phyloP scores from a whole-genome alignment of 176 grass and related monocot genomes.

The Carex kokanica region DNA sequence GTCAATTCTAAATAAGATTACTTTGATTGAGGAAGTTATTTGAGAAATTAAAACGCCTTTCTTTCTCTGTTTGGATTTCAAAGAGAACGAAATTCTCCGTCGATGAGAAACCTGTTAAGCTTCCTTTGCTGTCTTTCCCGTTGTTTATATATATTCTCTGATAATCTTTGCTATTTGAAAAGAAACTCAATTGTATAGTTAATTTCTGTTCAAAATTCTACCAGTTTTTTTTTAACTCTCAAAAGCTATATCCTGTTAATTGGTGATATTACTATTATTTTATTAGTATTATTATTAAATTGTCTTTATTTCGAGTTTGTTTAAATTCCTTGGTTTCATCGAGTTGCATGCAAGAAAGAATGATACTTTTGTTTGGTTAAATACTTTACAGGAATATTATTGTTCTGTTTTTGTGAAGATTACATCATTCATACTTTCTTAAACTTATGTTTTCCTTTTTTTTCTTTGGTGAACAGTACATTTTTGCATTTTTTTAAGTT shows the following conservation, averaged over 20 bases:
- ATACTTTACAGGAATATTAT: background rate
- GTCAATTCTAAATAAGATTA: background rate
- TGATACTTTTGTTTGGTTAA: background rate
- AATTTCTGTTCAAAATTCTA: background rate
- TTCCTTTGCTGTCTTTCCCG: background rate
- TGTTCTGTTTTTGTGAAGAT: background rate
- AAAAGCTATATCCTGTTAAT: background rate
- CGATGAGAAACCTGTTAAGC: no score
- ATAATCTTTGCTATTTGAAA: background rate
- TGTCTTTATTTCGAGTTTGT: background rate
- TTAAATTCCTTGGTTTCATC: background rate
- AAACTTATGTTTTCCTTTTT: background rate
- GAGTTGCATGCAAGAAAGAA: conserved; percentile 1
- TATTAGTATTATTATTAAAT: background rate
- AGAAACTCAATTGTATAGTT: background rate
- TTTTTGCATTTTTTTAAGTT: background rate
- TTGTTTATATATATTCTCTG: background rate
- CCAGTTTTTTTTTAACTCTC: background rate
- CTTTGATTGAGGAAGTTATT: conserved; percentile 10
- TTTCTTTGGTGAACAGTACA: background rate
- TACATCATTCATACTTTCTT: background rate
- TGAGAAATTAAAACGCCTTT: conserved; percentile 11
- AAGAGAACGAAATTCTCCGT: background rate
- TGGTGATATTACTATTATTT: background rate
- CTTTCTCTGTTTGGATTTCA: background rate